These are phyloP conservation scores for Globisporangium rhizosaccharum DNA, from an alignment of 352 stramenopile genomes.

Conservation along the genomic window DNA sequence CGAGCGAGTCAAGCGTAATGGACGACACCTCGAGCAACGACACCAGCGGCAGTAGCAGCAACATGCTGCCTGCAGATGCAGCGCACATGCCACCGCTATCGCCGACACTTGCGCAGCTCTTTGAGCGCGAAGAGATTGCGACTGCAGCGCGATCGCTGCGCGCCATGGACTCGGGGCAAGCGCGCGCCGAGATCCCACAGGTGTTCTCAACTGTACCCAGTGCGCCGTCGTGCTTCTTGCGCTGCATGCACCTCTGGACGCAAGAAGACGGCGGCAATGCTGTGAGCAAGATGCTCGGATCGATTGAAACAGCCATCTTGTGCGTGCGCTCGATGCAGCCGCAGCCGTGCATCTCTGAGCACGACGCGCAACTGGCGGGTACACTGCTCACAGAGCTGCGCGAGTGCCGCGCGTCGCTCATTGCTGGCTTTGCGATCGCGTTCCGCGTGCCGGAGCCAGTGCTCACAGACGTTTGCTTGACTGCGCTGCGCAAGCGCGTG, in stretches of 20 bases:
- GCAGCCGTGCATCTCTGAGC: constrained; percentile 15
- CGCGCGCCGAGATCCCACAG: constrained; percentile 24
- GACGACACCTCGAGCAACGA: neutral
- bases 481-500: constrained; percentile 21
- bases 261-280: neutral
- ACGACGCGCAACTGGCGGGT: constrained; percentile 35
- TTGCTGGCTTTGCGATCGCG: constrained; percentile 35
- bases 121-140: constrained; percentile 19
- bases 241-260: constrained; percentile 27
- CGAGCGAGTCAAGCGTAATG: neutral
- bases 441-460: constrained; percentile 28
- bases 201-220: constrained; percentile 24
- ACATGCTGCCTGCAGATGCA: neutral
- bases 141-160: constrained; percentile 29
- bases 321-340: constrained; percentile 18
- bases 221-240: constrained; percentile 34
- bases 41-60: neutral
- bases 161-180: constrained; percentile 25
- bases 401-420: constrained; percentile 25
- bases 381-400: constrained; percentile 34
- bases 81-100: neutral
- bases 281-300: constrained; percentile 5
- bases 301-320: constrained; percentile 12
- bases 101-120: constrained; percentile 24
- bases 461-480: constrained; percentile 26